Conservation (phyloP, 2,329 filamentous ascomycete species). For the Neonectria hederae region DNA sequence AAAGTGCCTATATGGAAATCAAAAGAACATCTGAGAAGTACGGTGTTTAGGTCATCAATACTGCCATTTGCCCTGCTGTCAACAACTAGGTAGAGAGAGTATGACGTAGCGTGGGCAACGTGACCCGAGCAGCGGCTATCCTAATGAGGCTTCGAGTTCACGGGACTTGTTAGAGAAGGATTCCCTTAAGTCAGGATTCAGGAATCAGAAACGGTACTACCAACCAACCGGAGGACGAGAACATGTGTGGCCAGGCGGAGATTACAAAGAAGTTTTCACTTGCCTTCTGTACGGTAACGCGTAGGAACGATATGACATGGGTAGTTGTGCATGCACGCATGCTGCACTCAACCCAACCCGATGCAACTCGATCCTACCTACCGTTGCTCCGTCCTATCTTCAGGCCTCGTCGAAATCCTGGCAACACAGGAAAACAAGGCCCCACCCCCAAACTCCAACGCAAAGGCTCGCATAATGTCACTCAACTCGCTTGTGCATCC, state of each 20-base stretch:
- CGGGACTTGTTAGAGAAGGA: neutral
- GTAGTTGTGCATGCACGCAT: neutral
- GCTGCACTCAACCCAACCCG: neutral
- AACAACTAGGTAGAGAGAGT: neutral
- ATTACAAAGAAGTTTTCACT: neutral
- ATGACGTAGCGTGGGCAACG: neutral
- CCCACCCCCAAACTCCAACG: neutral
- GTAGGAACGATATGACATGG: neutral
- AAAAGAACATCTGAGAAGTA: neutral
- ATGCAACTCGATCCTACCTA: neutral
- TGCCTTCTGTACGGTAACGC: neutral
- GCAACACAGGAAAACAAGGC: neutral
- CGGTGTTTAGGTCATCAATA: too few relatives aligned
- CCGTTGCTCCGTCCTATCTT: neutral
- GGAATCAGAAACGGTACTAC: neutral
- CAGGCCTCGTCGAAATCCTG: neutral
- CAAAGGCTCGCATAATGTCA: constrained; percentile 3
- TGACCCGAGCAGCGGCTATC: neutral
- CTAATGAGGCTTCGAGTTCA: constrained; percentile 5
- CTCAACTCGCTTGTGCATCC: neutral
- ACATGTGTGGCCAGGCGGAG: constrained; percentile 5
- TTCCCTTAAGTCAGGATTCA: neutral
- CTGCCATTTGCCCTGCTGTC: neutral
- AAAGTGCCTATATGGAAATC: neutral
- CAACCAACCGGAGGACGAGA: neutral